A percentile compares a stretch with the other conserved stretches of the same genome.
phyloP scores from a whole-genome alignment of 1,139 yeast species.

The Arxiozyma bovina region DNA sequence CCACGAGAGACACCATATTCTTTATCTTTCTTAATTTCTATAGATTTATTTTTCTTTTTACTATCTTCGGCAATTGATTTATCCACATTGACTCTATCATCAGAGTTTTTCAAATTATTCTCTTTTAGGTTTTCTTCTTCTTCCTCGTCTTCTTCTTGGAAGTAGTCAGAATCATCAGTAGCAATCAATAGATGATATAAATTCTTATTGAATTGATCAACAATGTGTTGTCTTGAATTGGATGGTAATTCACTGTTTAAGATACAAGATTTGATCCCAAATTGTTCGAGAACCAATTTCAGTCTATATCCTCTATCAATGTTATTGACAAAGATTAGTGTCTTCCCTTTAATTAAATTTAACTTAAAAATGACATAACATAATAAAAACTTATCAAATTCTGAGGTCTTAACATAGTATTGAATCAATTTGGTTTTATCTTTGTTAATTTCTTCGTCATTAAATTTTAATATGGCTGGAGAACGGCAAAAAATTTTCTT shows the following conservation, averaged over 20 bases:
- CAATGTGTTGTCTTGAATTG: conserved; percentile 88
- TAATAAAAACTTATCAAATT: conserved; percentile 83
- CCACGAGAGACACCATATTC: conserved; percentile 97
- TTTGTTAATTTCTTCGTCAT: conserved; percentile 51
- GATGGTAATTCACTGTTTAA: conserved; percentile 88
- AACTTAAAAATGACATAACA: conserved; percentile 89
- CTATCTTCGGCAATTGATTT: conserved; percentile 13
- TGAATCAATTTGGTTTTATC: conserved; percentile 60
- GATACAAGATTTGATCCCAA: conserved; percentile 83
- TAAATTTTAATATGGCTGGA: conserved; percentile 75
- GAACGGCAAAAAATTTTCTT: conserved; percentile 72
- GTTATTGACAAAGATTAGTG: conserved; percentile 82
- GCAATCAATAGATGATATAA: conserved; percentile 85
- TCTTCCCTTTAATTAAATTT: conserved; percentile 82
- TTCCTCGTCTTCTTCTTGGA: conserved; percentile 44
- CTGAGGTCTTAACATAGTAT: conserved; percentile 77
- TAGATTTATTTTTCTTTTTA: conserved; percentile 28
- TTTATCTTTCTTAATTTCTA: conserved; percentile 42
- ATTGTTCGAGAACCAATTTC: conserved; percentile 85
- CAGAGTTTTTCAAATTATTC: conserved; percentile 12
- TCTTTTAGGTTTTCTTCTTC: conserved; percentile 17
- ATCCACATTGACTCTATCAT: conserved; percentile 2
- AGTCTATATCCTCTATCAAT: conserved; percentile 93
- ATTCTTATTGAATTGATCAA: conserved; percentile 88
- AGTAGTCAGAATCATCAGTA: conserved; percentile 76